Base-by-base conservation (phyloP, 1,139 yeast species). In the Protomyces pachydermus region DNA sequence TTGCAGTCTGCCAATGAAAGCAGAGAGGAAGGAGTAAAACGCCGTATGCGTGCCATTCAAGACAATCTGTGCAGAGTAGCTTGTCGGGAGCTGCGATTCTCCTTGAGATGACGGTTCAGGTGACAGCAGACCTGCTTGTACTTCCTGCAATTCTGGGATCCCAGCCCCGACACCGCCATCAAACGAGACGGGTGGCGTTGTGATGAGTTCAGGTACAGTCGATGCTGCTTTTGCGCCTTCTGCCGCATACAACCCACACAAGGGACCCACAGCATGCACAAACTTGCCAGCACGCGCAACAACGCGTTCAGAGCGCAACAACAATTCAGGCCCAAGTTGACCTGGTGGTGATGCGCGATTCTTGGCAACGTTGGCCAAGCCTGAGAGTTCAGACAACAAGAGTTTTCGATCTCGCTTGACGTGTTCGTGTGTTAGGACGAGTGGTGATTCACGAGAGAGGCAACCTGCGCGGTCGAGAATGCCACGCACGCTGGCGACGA, bases 351-450 rank as follows among this genome's bases (percentile, higher is more conserved):
- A 28, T 14, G 38, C 37, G 14, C 50, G 46, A 16, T 28, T 25
- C 32, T 50, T 90, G 2, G 97, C 97, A 70, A 88, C 87, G 9
- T 87, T 83, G 82, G 91, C 91, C 54, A 93, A 78, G 66, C 86
- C 87, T 65, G 95, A 91, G 87, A 97, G 88, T 72, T 91, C 97
- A 0, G 96, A 91, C 54, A 93, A 81, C 65, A 93, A 77, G 23
- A 86, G 80, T 74, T 91, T 91, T 69, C 98, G 81, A 66, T 87
- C 81, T 69, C 83, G 86, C 62, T 95, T 79, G 20, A 93, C 85
- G 5, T 82, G 75, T 2, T 91, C 89, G 56, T 85, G 81, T 66
- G 82, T 81, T 67, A 85, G 84, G 3, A 91, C 96, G 51, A 89
- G 81, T 53, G 84, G 86, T 67, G 90, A 86, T 16, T 95, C 87